Conservation (phyloP, 768 basidiomycete genomes). For the Termitomyces titanicus region DNA sequence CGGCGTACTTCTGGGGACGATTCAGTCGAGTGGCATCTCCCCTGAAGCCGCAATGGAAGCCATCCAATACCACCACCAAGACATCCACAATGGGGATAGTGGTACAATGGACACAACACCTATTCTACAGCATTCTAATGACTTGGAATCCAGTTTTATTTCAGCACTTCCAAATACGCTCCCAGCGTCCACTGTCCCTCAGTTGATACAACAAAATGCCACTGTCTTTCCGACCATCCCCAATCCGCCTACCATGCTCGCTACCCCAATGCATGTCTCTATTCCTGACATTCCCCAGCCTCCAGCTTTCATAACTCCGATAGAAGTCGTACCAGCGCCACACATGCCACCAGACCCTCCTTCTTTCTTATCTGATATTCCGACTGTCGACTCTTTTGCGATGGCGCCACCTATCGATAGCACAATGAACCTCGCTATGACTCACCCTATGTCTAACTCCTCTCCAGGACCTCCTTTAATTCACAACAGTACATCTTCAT, state of each 20-base stretch:
- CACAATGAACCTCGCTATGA: constrained; percentile 33
- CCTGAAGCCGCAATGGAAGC: constrained; percentile 18
- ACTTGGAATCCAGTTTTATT: constrained; percentile 21
- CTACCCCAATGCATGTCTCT: constrained; percentile 35
- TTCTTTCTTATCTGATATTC: constrained; percentile 40
- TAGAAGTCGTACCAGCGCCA: constrained; percentile 29
- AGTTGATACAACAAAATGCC: constrained; percentile 28
- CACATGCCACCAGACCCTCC: constrained; percentile 27
- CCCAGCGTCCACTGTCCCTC: constrained; percentile 19
- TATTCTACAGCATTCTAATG: constrained; percentile 23
- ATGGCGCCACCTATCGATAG: constrained; percentile 30
- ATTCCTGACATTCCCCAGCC: constrained; percentile 31
- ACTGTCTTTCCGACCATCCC: constrained; percentile 31
- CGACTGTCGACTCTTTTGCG: constrained; percentile 28
- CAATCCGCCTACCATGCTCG: constrained; percentile 19
- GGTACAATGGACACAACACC: constrained; percentile 35
- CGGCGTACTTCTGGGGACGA: constrained; percentile 2
- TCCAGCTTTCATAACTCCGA: constrained; percentile 31
- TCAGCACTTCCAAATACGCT: constrained; percentile 14
- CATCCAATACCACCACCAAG: constrained; percentile 31
- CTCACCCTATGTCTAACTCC: constrained; percentile 29
- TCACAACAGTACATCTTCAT: constrained; percentile 36
- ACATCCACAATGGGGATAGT: constrained; percentile 22
- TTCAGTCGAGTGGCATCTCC: constrained; percentile 6
- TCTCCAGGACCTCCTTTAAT: constrained; percentile 35